Conservation (phyloP, 371 early-diverging fungal genomes). For the Apophysomyces trapeziformis region DNA sequence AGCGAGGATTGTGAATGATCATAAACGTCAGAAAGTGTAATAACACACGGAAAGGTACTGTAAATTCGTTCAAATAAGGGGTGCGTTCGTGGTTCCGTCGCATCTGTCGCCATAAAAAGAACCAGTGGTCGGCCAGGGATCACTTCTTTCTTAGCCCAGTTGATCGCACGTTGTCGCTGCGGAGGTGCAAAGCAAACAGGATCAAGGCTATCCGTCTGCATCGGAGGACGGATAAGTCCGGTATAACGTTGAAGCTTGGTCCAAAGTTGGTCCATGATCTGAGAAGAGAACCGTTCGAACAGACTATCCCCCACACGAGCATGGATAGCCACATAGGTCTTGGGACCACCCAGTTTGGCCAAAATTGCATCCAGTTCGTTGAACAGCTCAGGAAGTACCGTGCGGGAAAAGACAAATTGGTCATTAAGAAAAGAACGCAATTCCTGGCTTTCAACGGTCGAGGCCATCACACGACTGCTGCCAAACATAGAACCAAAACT, state of each 20-base stretch:
- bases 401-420: slow-evolving; percentile 38
- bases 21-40: slow-evolving; percentile 44
- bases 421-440: slow-evolving; percentile 26
- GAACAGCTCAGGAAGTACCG: slow-evolving; percentile 37
- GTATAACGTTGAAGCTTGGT: slow-evolving; percentile 34
- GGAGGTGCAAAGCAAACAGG: slow-evolving; percentile 11
- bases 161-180: slow-evolving; percentile 22
- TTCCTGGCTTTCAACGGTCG: slow-evolving; percentile 40
- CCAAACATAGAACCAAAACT: slow-evolving; percentile 68
- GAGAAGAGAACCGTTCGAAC: slow-evolving; percentile 43
- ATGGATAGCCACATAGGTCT: slow-evolving; percentile 54
- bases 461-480: slow-evolving; percentile 52
- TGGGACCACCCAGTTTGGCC: slow-evolving; percentile 51
- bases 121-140: slow-evolving; percentile 34
- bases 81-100: slow-evolving; percentile 28
- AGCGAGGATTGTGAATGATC: slow-evolving; percentile 29
- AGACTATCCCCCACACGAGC: slow-evolving; percentile 59
- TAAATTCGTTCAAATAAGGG: slow-evolving; percentile 23
- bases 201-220: slow-evolving; percentile 5
- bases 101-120: slow-evolving; percentile 52
- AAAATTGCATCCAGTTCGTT: slow-evolving; percentile 54
- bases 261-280: slow-evolving; percentile 37
- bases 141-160: slow-evolving; percentile 21
- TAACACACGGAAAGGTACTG: slow-evolving; percentile 41
- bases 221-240: slow-evolving; percentile 19